phyloP scores from a whole-genome alignment of 306 rosid species.

The Casuarina equisetifolia region DNA sequence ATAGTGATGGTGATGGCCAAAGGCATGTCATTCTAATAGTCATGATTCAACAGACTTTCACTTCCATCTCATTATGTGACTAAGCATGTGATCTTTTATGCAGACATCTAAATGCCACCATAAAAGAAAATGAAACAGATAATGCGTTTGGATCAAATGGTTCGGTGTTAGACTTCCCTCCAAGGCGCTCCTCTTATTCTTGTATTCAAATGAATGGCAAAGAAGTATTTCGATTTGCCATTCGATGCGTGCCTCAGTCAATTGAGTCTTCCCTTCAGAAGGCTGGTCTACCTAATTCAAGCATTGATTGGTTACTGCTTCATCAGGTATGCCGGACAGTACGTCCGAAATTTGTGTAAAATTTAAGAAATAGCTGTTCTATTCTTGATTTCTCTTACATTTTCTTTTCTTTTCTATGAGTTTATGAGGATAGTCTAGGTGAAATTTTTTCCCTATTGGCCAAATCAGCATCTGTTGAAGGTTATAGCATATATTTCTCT shows the following conservation, averaged over 20 bases:
- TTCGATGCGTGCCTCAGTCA: conserved; percentile 81
- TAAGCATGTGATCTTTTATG: conserved; percentile 23
- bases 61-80: conserved; percentile 24
- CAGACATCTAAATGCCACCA: conserved; percentile 63
- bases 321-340: conserved; percentile 67
- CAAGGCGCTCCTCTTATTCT: conserved; percentile 64
- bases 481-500: neutral
- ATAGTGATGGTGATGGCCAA: conserved; percentile 87
- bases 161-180: conserved; percentile 68
- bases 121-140: conserved; percentile 45
- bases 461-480: neutral
- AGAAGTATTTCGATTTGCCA: conserved; percentile 96
- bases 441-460: neutral
- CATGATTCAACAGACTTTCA: neutral
- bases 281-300: conserved; percentile 73
- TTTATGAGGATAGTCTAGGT: neutral
- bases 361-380: neutral
- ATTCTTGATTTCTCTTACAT: neutral
- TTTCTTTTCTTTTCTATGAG: neutral
- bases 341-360: neutral
- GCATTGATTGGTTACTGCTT: conserved; percentile 93
- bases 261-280: conserved; percentile 71
- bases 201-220: conserved; percentile 85
- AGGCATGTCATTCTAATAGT: conserved; percentile 48
- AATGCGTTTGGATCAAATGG: conserved; percentile 71